A percentile compares a stretch with the other conserved stretches of the same genome.
Conservation (phyloP, 2,329 filamentous ascomycete species). For the Beauveria asiatica region DNA sequence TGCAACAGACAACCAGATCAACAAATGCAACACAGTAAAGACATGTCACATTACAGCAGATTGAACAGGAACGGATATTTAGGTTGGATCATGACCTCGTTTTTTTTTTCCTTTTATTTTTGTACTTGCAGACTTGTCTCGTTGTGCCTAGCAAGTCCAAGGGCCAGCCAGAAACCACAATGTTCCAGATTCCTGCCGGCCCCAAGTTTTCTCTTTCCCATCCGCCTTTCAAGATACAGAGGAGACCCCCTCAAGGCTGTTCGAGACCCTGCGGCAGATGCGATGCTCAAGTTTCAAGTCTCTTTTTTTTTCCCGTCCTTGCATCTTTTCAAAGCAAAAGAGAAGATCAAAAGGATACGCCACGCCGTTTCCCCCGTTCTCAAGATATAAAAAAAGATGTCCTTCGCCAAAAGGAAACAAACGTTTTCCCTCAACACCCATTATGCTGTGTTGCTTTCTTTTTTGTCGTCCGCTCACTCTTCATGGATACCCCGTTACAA, state of each 20-base stretch:
- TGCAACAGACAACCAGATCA: background rate
- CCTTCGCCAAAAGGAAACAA: constrained; percentile 6
- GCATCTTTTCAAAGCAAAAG: background rate
- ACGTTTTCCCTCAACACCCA: constrained; percentile 1
- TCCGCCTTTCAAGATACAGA: constrained; percentile 8
- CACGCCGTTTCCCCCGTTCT: constrained; percentile 10
- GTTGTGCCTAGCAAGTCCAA: constrained; percentile 5
- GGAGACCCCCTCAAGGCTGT: background rate
- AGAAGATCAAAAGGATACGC: constrained; percentile 10
- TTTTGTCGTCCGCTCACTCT: background rate
- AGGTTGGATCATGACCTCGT: constrained; percentile 30
- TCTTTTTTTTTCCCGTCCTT: background rate
- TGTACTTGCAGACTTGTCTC: constrained; percentile 21
- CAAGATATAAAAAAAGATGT: constrained; percentile 9
- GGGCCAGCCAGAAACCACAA: background rate
- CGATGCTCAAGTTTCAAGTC: constrained; percentile 1
- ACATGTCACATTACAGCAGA: background rate
- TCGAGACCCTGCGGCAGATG: background rate
- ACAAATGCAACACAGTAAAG: background rate
- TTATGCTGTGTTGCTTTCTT: constrained; percentile 7
- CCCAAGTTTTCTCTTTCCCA: background rate
- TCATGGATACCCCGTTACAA: background rate
- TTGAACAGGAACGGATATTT: background rate
- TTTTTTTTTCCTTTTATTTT: constrained; percentile 25
- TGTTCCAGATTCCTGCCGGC: constrained; percentile 1